Percentiles rank a stretch among this genome's conserved stretches.
These are phyloP conservation scores for Gleditsia sinensis DNA, from an alignment of 306 rosid genomes.

Conservation along the genomic window DNA sequence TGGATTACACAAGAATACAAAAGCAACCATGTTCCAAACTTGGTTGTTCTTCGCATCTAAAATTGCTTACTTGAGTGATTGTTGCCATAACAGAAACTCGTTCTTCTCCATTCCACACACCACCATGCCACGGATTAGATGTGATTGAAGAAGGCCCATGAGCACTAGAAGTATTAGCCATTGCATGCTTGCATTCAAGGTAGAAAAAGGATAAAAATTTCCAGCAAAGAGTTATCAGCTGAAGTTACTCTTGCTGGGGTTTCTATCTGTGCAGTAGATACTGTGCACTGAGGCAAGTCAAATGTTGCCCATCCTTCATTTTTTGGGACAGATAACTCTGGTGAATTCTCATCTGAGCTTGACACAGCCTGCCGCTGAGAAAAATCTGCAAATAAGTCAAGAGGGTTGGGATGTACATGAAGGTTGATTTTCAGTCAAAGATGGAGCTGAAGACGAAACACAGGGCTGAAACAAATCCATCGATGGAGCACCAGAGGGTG, in stretches of 20 bases:
- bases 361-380: conserved; percentile 45
- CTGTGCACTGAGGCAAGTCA: conserved; percentile 57
- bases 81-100: conserved; percentile 38
- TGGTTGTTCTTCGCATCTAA: too few species aligned
- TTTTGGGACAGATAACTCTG: conserved; percentile 48
- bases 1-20: conserved; percentile 20
- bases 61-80: conserved; percentile 55
- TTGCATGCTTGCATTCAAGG: conserved; percentile 47
- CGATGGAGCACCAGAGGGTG: conserved; percentile 42
- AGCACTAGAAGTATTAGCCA: conserved; percentile 49
- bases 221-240: conserved; percentile 39
- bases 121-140: conserved; percentile 55
- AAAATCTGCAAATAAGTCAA: conserved; percentile 46
- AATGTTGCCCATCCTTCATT: conserved; percentile 91
- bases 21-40: conserved; percentile 12
- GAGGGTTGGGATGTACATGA: conserved; percentile 38
- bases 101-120: conserved; percentile 38
- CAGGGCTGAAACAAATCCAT: conserved; percentile 56
- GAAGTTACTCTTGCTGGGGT: conserved; percentile 36
- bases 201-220: conserved; percentile 55
- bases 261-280: conserved; percentile 41
- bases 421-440: conserved; percentile 43
- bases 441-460: conserved; percentile 29
- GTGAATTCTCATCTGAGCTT: conserved; percentile 41
- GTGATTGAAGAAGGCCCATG: conserved; percentile 39